Conservation (phyloP, 148 eudicot species). For the Bassia scoparia region DNA sequence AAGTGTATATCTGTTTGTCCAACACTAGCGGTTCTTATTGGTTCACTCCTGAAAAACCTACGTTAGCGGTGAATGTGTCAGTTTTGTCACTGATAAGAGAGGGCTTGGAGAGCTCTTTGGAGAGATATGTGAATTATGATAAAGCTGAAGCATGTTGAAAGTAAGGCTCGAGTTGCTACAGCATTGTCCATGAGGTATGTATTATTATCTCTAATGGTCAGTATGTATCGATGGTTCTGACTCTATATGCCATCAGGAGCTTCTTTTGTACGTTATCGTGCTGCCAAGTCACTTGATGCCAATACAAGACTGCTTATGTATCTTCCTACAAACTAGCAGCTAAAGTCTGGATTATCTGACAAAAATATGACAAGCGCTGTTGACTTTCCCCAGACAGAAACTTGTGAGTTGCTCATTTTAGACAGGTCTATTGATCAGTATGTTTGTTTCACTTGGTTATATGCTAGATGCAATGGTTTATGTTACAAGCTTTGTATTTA, state of each 20-base stretch:
- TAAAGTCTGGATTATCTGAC: conserved; percentile 68
- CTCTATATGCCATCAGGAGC: conserved; percentile 53
- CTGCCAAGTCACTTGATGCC: conserved; percentile 86
- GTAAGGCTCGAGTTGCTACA: conserved; percentile 73
- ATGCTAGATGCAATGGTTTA: conserved; percentile 7
- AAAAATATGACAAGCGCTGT: conserved; percentile 57
- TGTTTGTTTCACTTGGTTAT: conserved; percentile 15
- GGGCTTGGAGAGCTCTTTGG: conserved; percentile 94
- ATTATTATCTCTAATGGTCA: conserved; percentile 5
- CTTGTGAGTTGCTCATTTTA: conserved; percentile 84
- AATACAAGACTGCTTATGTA: conserved; percentile 83
- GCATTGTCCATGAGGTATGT: conserved; percentile 80
- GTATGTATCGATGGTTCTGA: neutral
- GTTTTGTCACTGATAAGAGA: conserved; percentile 87
- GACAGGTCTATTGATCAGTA: conserved; percentile 92
- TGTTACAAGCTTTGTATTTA: conserved; percentile 20
- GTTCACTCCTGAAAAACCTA: neutral
- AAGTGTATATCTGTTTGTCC: no score
- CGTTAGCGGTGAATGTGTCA: conserved; percentile 22
- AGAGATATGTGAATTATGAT: conserved; percentile 69
- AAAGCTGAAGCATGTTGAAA: conserved; percentile 65
- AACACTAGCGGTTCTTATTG: no score
- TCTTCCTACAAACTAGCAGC: conserved; percentile 97
- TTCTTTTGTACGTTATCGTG: conserved; percentile 89
- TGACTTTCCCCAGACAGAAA: conserved; percentile 84